phyloP scores from a whole-genome alignment of 148 eudicot species.

The Fagopyrum esculentum region DNA sequence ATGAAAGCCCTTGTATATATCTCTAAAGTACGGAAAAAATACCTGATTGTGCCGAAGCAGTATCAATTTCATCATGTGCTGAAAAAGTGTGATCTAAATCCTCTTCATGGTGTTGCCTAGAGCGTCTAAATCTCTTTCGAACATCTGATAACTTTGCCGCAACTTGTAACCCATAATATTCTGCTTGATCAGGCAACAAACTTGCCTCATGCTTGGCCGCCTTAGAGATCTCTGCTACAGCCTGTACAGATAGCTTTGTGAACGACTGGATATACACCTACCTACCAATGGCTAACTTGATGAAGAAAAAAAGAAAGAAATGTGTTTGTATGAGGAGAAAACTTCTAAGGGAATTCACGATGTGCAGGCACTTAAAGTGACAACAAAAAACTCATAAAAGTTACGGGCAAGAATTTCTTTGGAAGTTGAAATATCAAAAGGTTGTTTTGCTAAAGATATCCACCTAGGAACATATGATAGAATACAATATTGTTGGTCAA shows the following conservation, averaged over 20 bases:
- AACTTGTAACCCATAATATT: conserved; percentile 34
- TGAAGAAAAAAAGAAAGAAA: background rate
- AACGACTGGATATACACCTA: background rate
- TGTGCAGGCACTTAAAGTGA: background rate
- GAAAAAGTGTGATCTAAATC: conserved; percentile 11
- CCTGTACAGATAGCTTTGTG: conserved; percentile 35
- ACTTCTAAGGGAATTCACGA: too few relatives aligned
- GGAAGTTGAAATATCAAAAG: background rate
- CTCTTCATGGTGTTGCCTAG: background rate
- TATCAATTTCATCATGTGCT: conserved; percentile 17
- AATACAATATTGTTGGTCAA: conserved; percentile 3
- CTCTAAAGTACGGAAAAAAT: background rate
- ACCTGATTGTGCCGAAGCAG: conserved; percentile 39
- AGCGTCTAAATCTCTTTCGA: conserved; percentile 25
- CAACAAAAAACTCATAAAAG: background rate
- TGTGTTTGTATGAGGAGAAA: too few relatives aligned
- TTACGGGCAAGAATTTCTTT: background rate
- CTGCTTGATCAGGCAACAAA: conserved; percentile 50
- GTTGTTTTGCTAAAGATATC: background rate
- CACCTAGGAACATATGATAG: background rate
- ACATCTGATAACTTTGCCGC: conserved; percentile 32
- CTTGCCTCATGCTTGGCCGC: conserved; percentile 72
- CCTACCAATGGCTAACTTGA: background rate
- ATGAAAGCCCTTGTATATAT: background rate
- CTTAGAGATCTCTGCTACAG: conserved; percentile 80